A percentile compares a stretch with the other conserved stretches of the same genome.
Conservation (phyloP, 768 basidiomycete species). For the Hericium rajendrae region DNA sequence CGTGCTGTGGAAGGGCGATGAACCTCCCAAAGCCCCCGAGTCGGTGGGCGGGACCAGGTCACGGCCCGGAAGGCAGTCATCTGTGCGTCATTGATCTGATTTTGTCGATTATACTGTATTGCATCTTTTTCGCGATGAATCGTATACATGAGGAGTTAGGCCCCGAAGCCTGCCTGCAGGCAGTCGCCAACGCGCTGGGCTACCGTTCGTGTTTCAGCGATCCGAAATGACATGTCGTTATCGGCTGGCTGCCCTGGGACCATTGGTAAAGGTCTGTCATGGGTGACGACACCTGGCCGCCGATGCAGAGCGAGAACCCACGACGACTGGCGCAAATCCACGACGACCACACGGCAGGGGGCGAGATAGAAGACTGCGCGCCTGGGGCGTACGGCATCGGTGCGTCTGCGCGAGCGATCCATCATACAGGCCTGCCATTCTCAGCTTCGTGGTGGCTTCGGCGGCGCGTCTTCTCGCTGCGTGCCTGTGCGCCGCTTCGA, state of each 20-base stretch:
- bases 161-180: not conserved
- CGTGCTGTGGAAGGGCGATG: not conserved
- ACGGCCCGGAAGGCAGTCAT: not conserved
- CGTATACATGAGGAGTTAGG: not conserved
- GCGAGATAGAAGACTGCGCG: not conserved
- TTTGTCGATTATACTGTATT: not conserved
- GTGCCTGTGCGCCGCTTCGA: not conserved
- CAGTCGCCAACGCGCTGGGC: too few relatives aligned
- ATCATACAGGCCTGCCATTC: constrained; percentile 1
- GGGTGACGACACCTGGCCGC: not conserved
- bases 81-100: not conserved
- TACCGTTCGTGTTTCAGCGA: not conserved
- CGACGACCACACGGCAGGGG: not conserved
- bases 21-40: not conserved
- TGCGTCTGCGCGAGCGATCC: not conserved
- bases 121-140: not conserved
- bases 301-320: not conserved
- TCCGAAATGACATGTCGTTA: not conserved
- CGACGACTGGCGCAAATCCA: not conserved
- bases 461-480: not conserved
- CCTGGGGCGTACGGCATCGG: not conserved
- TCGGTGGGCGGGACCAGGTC: not conserved
- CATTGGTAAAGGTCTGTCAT: not conserved
- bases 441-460: constrained; percentile 2
- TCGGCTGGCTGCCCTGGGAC: not conserved